Conservation (phyloP, 1,284 basidiomycete genomes). For the Ustilago crameri region DNA sequence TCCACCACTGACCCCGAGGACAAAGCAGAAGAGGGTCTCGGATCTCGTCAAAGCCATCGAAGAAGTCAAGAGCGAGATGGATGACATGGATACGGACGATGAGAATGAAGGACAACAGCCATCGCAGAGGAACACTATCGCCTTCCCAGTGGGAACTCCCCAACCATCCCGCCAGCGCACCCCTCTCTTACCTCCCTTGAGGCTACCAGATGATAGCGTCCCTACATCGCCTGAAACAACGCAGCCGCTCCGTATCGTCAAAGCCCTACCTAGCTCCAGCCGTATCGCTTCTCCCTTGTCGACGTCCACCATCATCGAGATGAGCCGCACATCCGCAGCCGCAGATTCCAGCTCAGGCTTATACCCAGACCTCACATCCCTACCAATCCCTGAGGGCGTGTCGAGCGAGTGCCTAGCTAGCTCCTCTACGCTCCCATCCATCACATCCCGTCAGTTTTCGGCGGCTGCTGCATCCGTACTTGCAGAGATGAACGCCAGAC, state of each 20-base stretch:
- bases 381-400: conserved; percentile 23
- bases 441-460: conserved; percentile 44
- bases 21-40: conserved; percentile 32
- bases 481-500: conserved; percentile 55
- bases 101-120: conserved; percentile 9
- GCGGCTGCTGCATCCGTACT: conserved; percentile 48
- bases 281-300: conserved; percentile 36
- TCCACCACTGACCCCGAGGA: conserved; percentile 34
- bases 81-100: conserved; percentile 32
- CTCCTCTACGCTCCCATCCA: conserved; percentile 42
- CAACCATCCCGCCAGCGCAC: conserved; percentile 1
- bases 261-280: conserved; percentile 35
- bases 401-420: conserved; percentile 25
- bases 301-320: conserved; percentile 33
- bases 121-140: conserved; percentile 31
- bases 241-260: conserved; percentile 52
- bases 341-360: conserved; percentile 16
- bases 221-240: conserved; percentile 6
- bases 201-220: not conserved
- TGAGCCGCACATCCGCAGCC: conserved; percentile 10
- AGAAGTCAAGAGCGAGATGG: conserved; percentile 29
- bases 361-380: conserved; percentile 33
- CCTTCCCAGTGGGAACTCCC: conserved; percentile 12
- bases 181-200: conserved; percentile 10
- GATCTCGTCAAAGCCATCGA: conserved; percentile 44